Evolutionary conservation across 257 asterid genomes (phyloP), one percentile per base, ranked within the genome.

Genomic region (Nemophila menziesii): DNA sequence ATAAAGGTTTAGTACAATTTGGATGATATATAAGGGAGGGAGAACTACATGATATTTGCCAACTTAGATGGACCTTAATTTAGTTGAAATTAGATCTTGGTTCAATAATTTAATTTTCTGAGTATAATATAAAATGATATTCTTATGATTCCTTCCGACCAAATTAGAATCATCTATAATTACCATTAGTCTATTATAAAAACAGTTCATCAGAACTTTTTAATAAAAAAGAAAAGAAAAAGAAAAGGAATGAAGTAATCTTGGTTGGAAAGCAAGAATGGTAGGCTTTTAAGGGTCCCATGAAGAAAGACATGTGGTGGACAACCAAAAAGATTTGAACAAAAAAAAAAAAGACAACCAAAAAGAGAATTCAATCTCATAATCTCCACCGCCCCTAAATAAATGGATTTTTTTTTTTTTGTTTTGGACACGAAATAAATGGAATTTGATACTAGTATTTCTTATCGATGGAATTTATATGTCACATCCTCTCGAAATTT

Each of bases 221-320:
- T 27, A 7, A 33, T 20, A 42, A 8, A 20, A 38, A 40, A 17
- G 43, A 46, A 36, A 39, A 38, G 20, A 20, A 24, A 37, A 46
- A 20, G 33, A 41, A 22, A 18, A 36, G 46, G 48, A 51, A 43
- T 45, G 60, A 54, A 64, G 62, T 66, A 66, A 53, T 64, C 55
- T 72, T 72, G 73, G 76, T 53, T 62, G 77, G 72, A 68, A 73
- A 71, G 75, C 75, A 67, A 65, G 64, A 23, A 22, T 42, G 59
- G 48, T 63, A 53, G 33, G 51, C 52, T 18, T 44, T 43, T 48
- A 20, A 52, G 45, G 73, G 71, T 48, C 86, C 79, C 55, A 70
- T 70, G 47, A 27, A 55, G 17, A n/a, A 18, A 45, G 41, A 17
- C 67, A 78, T 69, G 71, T 77, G 77, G 64, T 44, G 54, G 75